A percentile compares a stretch with the other conserved stretches of the same genome.
phyloP scores from a whole-genome alignment of 192 early-diverging fungal species.

The Coemansia umbellata region DNA sequence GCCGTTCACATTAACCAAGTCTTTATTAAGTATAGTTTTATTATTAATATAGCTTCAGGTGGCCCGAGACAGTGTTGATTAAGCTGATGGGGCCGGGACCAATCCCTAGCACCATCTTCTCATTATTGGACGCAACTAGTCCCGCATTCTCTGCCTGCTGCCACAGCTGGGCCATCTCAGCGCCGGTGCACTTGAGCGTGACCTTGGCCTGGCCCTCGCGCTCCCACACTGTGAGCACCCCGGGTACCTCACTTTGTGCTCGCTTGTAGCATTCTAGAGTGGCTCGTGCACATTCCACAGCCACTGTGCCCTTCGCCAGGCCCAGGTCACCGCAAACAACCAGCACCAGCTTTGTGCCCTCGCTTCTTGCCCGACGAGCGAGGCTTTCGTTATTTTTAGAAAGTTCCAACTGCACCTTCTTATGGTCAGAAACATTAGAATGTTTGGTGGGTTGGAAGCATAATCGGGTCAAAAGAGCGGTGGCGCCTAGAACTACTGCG shows the following conservation, averaged over 20 bases:
- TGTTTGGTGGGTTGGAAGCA: too few relatives aligned
- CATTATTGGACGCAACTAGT: slow-evolving; percentile 65
- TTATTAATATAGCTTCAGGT: slow-evolving; percentile 47
- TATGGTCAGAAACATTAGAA: too few relatives aligned
- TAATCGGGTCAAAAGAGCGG: too few relatives aligned
- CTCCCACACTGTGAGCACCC: slow-evolving; percentile 58
- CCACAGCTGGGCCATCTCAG: slow-evolving; percentile 53
- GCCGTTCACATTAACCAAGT: background rate
- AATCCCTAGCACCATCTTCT: slow-evolving; percentile 55
- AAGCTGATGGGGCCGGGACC: slow-evolving; percentile 65
- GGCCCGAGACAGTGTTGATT: slow-evolving; percentile 49
- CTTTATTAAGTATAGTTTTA: background rate
- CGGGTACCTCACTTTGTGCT: slow-evolving; percentile 41
- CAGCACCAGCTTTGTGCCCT: slow-evolving; percentile 54
- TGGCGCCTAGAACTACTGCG: too few relatives aligned
- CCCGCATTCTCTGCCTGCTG: slow-evolving; percentile 69
- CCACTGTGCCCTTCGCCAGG: slow-evolving; percentile 87
- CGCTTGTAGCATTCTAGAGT: slow-evolving; percentile 71
- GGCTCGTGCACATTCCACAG: slow-evolving; percentile 86
- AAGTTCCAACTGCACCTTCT: too few relatives aligned
- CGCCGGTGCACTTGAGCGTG: slow-evolving; percentile 67
- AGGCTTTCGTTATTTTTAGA: background rate
- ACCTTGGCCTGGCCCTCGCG: slow-evolving; percentile 74
- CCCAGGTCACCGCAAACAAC: slow-evolving; percentile 76
- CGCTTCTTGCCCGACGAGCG: background rate